Percentiles rank a stretch among this genome's conserved stretches.
These are phyloP conservation scores for Mucor ambiguus DNA, from an alignment of 371 early-diverging fungal genomes.

Conservation along the genomic window DNA sequence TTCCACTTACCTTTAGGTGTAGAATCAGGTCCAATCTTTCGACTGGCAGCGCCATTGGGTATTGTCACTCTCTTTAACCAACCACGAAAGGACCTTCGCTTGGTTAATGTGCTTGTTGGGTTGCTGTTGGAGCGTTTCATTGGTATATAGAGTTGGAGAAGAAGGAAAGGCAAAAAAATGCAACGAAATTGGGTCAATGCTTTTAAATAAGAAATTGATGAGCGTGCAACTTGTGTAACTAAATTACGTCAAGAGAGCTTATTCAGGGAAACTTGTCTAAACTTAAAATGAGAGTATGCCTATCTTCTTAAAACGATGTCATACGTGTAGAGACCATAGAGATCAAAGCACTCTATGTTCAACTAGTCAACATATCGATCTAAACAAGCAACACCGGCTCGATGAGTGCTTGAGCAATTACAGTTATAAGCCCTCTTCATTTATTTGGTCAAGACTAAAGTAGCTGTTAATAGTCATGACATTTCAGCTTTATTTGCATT, in stretches of 20 bases:
- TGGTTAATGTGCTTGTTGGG: constrained; percentile 14
- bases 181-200: neutral
- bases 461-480: too few species aligned
- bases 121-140: constrained; percentile 26
- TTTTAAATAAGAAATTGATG: neutral
- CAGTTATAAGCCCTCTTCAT: too few species aligned
- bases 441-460: too few species aligned
- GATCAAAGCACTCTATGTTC: too few species aligned
- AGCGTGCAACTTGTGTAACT: constrained; percentile 4
- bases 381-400: too few species aligned
- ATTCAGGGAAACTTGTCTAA: constrained; percentile 1
- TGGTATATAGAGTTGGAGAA: neutral
- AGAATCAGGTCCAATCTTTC: constrained; percentile 14
- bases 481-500: too few species aligned
- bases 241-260: constrained; percentile 11
- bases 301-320: too few species aligned
- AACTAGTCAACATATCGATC: too few species aligned
- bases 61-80: constrained; percentile 30
- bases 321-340: too few species aligned
- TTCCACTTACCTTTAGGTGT: constrained; percentile 19
- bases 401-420: too few species aligned
- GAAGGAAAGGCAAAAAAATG: constrained; percentile 5
- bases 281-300: neutral
- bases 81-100: constrained; percentile 26
- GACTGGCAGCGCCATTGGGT: constrained; percentile 12